A percentile compares a stretch with the other conserved stretches of the same genome.
Evolutionary conservation across 192 early-diverging fungal genomes (phyloP).

Genomic region (Linnemannia hyalina): DNA sequence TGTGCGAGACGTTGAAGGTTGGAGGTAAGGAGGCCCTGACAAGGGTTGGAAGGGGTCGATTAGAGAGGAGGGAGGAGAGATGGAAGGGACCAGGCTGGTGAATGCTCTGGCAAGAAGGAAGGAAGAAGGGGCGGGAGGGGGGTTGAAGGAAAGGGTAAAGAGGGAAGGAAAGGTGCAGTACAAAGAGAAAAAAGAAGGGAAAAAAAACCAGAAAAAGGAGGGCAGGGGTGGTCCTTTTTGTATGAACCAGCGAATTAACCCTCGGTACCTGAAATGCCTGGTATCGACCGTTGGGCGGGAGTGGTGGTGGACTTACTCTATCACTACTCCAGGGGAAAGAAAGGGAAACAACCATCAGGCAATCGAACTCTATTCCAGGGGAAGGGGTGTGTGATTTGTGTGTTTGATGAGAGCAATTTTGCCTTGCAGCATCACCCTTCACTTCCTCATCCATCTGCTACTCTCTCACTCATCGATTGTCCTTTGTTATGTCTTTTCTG

Average conservation of each 20-base stretch:
- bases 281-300: too few species aligned
- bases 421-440: not conserved
- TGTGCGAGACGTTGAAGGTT: not conserved
- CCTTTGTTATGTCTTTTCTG: not conserved
- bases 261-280: not conserved
- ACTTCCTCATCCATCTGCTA: not conserved
- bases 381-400: not conserved
- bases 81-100: slow-evolving; percentile 15
- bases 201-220: slow-evolving; percentile 3
- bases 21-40: slow-evolving; percentile 32
- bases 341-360: not conserved
- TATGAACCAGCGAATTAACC: not conserved
- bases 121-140: not conserved
- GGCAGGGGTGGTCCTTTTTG: not conserved
- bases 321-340: not conserved
- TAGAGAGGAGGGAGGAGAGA: slow-evolving; percentile 3
- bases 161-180: slow-evolving; percentile 8
- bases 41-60: slow-evolving; percentile 51
- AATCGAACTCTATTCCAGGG: not conserved
- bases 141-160: slow-evolving; percentile 18
- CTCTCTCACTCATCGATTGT: not conserved
- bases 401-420: slow-evolving; percentile 3
- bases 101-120: slow-evolving; percentile 10
- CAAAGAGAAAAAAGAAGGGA: not conserved
- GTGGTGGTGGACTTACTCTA: too few species aligned